Evolutionary conservation across 345 rosid genomes (phyloP).

Genomic region (Turnera subulata): DNA sequence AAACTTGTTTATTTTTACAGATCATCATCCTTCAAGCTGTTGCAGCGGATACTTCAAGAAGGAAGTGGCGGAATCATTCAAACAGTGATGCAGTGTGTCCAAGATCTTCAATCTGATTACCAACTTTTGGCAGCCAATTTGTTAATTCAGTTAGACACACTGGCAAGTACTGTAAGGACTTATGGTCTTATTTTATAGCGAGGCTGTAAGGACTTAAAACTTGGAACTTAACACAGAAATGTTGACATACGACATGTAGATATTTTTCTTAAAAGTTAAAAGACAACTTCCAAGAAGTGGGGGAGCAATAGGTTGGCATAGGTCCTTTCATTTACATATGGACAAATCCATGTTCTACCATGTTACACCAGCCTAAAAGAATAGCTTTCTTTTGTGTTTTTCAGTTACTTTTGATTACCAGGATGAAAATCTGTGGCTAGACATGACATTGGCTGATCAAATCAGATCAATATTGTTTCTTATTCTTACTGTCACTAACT

Average conservation of each 20-base stretch:
- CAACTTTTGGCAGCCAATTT: slow-evolving; percentile 69
- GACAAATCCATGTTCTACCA: no score
- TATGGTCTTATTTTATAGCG: neutral
- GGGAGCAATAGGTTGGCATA: neutral
- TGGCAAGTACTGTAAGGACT: slow-evolving; percentile 36
- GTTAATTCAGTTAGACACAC: slow-evolving; percentile 57
- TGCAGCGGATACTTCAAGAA: slow-evolving; percentile 58
- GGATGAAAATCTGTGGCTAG: neutral
- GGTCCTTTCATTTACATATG: neutral
- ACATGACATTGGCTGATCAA: neutral
- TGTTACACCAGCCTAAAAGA: no score
- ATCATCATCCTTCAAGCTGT: slow-evolving; percentile 53
- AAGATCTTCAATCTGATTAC: slow-evolving; percentile 46
- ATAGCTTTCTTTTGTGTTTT: no score
- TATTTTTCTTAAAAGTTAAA: no score
- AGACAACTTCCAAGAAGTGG: neutral
- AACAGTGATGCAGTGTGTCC: slow-evolving; percentile 39
- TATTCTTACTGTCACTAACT: no score
- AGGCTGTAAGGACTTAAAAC: no score
- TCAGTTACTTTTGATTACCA: no score
- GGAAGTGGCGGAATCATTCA: slow-evolving; percentile 46
- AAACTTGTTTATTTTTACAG: slow-evolving; percentile 31
- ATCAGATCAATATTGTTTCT: no score
- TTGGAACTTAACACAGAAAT: no score
- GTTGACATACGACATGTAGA: no score